Evolutionary conservation across 164 flowering plant genomes (phyloP).

Genomic region (Hamamelis virginiana): DNA sequence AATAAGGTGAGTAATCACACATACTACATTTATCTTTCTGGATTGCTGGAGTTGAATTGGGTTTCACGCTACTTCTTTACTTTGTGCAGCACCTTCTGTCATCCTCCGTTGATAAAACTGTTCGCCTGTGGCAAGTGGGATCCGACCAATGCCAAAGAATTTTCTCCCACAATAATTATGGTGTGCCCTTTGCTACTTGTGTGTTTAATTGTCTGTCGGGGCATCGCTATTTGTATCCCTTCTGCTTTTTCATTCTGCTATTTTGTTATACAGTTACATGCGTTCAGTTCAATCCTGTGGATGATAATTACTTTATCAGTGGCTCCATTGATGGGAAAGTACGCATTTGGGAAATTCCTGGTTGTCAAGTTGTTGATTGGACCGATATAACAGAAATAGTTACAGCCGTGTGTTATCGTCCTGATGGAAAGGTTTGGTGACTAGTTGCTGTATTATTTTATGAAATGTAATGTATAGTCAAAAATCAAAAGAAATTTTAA

Average conservation of each 20-base stretch:
- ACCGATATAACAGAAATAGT: slow-evolving; percentile 30
- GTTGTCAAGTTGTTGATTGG: slow-evolving; percentile 34
- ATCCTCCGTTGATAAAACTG: slow-evolving; percentile 53
- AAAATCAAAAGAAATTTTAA: not conserved
- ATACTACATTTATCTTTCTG: not conserved
- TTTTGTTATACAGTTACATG: slow-evolving; percentile 56
- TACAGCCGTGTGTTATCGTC: slow-evolving; percentile 67
- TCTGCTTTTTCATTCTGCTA: not conserved
- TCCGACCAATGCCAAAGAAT: slow-evolving; percentile 48
- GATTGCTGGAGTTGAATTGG: not conserved
- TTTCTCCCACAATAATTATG: slow-evolving; percentile 49
- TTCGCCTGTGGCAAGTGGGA: slow-evolving; percentile 80
- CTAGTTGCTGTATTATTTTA: slow-evolving; percentile 1
- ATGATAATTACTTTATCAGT: slow-evolving; percentile 36
- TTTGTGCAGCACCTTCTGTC: slow-evolving; percentile 68
- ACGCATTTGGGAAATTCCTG: slow-evolving; percentile 33
- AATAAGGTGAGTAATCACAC: slow-evolving; percentile 44
- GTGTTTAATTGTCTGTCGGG: not conserved
- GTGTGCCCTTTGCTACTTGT: slow-evolving; percentile 21
- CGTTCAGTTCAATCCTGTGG: slow-evolving; percentile 36
- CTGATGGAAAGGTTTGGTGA: slow-evolving; percentile 61
- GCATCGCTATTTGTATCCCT: not conserved
- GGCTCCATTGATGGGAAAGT: slow-evolving; percentile 45
- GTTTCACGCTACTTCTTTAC: slow-evolving; percentile 4
- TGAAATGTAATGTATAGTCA: not conserved